Conservation (phyloP, 768 basidiomycete species). For the Suillus alpinus region DNA sequence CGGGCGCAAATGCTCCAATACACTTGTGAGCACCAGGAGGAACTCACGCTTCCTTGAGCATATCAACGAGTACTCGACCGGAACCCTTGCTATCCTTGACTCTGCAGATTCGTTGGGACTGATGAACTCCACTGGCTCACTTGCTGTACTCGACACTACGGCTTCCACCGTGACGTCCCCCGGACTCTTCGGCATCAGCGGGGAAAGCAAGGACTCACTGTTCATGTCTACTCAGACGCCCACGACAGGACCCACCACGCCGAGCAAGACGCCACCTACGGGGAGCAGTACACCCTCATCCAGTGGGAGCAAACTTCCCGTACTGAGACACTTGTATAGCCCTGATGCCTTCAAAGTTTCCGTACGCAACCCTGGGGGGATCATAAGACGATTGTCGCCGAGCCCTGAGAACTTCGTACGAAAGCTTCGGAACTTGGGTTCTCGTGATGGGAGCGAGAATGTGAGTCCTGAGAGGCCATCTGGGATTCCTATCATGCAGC, state of each 20-base stretch:
- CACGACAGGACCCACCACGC: slow-evolving; percentile 21
- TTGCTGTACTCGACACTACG: slow-evolving; percentile 10
- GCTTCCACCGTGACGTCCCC: slow-evolving; percentile 13
- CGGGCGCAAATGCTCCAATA: slow-evolving; percentile 7
- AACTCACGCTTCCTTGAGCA: slow-evolving; percentile 25
- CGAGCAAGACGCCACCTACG: slow-evolving; percentile 19
- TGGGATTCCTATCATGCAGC: slow-evolving; percentile 26
- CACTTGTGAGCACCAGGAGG: not conserved
- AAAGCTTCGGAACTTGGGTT: slow-evolving; percentile 22
- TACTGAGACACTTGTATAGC: slow-evolving; percentile 23
- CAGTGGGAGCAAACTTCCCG: slow-evolving; percentile 28
- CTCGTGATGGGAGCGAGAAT: slow-evolving; percentile 15
- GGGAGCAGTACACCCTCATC: not conserved
- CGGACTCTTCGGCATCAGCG: not conserved
- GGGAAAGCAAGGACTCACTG: slow-evolving; percentile 16
- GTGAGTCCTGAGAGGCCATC: slow-evolving; percentile 24
- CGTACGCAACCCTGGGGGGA: slow-evolving; percentile 7
- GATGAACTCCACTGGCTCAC: slow-evolving; percentile 3
- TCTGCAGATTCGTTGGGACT: not conserved
- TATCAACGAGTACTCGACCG: slow-evolving; percentile 9
- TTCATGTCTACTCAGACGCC: slow-evolving; percentile 26
- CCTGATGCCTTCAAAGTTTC: slow-evolving; percentile 17
- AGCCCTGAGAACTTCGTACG: slow-evolving; percentile 22
- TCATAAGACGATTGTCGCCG: not conserved
- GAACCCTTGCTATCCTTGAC: slow-evolving; percentile 11